phyloP scores from a whole-genome alignment of 2,329 filamentous ascomycete species.

The Colletotrichum filicis region DNA sequence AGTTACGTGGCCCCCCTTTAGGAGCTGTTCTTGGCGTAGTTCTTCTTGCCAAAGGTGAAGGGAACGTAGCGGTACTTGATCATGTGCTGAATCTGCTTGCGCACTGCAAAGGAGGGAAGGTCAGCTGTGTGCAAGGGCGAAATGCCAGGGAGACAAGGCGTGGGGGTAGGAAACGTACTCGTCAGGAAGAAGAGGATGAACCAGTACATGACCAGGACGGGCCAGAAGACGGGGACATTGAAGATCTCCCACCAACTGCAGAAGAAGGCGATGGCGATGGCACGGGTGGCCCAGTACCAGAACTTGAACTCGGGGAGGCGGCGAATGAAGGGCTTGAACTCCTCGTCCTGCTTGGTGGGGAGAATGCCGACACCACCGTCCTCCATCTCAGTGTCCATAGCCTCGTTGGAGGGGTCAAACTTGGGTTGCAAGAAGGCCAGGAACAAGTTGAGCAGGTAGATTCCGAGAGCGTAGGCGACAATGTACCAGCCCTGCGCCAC shows the following conservation, averaged over 20 bases:
- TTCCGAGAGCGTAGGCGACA: conserved; percentile 96
- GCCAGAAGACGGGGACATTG: conserved; percentile 99
- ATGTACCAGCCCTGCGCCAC: conserved; percentile 99
- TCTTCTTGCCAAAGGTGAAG: conserved; percentile 90
- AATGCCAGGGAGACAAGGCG: not conserved
- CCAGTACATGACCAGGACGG: conserved; percentile 98
- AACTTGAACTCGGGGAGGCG: conserved; percentile 99
- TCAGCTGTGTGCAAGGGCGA: conserved; percentile 2
- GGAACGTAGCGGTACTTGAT: conserved; percentile 99
- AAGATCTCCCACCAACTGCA: conserved; percentile 96
- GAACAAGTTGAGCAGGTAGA: conserved; percentile 99
- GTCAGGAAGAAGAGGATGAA: conserved; percentile 95
- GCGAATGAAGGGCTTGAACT: conserved; percentile 97
- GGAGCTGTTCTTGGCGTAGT: conserved; percentile 75
- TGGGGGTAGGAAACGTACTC: conserved; percentile 69
- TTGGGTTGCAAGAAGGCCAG: conserved; percentile 98
- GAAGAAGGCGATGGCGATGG: conserved; percentile 82
- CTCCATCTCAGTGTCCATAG: conserved; percentile 93
- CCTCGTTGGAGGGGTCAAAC: conserved; percentile 96
- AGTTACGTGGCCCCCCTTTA: conserved; percentile 35
- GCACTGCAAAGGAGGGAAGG: conserved; percentile 69
- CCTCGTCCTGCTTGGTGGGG: conserved; percentile 95
- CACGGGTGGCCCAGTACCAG: conserved; percentile 95
- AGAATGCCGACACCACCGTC: conserved; percentile 85
- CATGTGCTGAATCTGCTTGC: conserved; percentile 99